These are phyloP conservation scores for Hanseniaspora meyeri DNA, from an alignment of 805 yeast genomes.

Conservation along the genomic window DNA sequence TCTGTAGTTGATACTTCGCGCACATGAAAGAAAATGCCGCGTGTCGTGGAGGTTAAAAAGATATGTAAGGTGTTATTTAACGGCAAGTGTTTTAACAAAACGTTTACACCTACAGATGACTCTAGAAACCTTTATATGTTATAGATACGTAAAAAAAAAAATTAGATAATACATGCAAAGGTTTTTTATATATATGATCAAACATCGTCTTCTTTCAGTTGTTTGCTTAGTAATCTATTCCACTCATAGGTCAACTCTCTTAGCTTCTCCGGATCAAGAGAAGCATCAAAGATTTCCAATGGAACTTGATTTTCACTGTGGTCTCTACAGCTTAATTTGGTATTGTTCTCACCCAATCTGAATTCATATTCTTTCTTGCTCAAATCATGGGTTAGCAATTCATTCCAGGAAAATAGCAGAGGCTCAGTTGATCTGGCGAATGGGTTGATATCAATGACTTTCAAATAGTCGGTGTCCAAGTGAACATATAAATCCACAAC, in stretches of 20 bases:
- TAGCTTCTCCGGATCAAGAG: slow-evolving; percentile 54
- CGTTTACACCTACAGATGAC: not conserved
- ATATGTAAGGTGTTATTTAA: not conserved
- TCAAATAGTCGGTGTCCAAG: slow-evolving; percentile 51
- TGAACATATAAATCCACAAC: slow-evolving; percentile 79
- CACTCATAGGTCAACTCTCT: slow-evolving; percentile 55
- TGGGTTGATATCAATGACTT: slow-evolving; percentile 77
- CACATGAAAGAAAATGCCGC: not conserved
- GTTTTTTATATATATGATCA: no score
- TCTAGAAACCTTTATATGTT: no score
- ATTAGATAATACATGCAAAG: no score
- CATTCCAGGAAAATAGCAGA: slow-evolving; percentile 73
- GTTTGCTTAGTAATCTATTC: slow-evolving; percentile 32
- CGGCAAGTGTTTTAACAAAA: not conserved
- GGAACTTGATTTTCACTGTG: slow-evolving; percentile 90
- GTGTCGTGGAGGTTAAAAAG: not conserved
- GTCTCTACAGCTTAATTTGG: slow-evolving; percentile 29
- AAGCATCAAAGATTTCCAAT: slow-evolving; percentile 75
- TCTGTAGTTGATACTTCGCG: not conserved
- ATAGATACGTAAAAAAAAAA: no score
- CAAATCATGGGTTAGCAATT: slow-evolving; percentile 33
- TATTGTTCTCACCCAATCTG: slow-evolving; percentile 56
- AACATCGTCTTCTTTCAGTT: slow-evolving; percentile 18
- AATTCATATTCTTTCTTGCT: slow-evolving; percentile 36
- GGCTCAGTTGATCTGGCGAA: slow-evolving; percentile 69